Evolutionary conservation across 2,329 filamentous ascomycete genomes (phyloP).

Genomic region (Colletotrichum truncatum): DNA sequence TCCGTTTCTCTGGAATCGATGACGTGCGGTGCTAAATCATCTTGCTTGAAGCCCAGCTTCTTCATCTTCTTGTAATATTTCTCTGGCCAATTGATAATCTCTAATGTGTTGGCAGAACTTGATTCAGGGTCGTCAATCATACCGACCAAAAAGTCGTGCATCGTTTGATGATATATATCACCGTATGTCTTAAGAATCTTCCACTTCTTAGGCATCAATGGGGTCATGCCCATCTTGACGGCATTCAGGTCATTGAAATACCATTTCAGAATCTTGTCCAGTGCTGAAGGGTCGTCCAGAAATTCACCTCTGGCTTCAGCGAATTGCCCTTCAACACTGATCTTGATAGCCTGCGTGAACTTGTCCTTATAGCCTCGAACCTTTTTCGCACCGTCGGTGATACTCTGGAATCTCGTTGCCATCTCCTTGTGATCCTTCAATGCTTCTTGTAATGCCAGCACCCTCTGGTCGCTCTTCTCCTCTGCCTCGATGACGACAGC

Average conservation of each 20-base stretch:
- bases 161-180: conserved; percentile 89
- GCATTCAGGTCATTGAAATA: conserved; percentile 98
- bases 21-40: conserved; percentile 84
- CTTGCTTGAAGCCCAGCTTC: conserved; percentile 82
- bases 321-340: conserved; percentile 79
- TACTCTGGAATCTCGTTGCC: conserved; percentile 91
- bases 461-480: conserved; percentile 94
- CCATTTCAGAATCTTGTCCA: conserved; percentile 93
- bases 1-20: conserved; percentile 91
- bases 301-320: conserved; percentile 78
- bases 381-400: conserved; percentile 91
- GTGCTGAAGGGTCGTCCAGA: conserved; percentile 79
- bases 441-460: conserved; percentile 90
- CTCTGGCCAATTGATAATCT: conserved; percentile 93
- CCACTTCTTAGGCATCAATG: conserved; percentile 95
- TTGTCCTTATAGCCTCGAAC: conserved; percentile 97
- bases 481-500: conserved; percentile 94
- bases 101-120: conserved; percentile 87
- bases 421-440: conserved; percentile 96
- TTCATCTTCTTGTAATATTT: conserved; percentile 97
- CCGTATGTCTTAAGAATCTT: conserved; percentile 92
- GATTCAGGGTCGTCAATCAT: conserved; percentile 86
- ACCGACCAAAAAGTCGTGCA: conserved; percentile 91
- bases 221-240: conserved; percentile 91
- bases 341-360: conserved; percentile 82